A percentile compares a stretch with the other conserved stretches of the same genome.
phyloP scores from a whole-genome alignment of 2,329 filamentous ascomycete genomes.

The Pseudogymnoascus sp. region DNA sequence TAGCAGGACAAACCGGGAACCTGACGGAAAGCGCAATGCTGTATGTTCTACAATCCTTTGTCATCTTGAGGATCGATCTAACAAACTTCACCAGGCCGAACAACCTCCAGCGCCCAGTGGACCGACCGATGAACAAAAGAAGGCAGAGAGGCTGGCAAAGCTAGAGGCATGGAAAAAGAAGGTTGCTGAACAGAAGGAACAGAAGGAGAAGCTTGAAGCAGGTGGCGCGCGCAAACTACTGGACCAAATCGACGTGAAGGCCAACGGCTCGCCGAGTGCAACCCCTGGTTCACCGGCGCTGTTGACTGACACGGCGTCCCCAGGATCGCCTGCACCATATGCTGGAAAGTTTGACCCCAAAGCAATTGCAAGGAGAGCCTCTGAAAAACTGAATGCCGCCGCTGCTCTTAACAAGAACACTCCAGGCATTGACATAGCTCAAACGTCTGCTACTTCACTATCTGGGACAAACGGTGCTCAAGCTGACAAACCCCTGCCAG shows the following conservation, averaged over 20 bases:
- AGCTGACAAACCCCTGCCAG: constrained; percentile 36
- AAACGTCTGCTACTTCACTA: constrained; percentile 36
- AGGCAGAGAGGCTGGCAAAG: constrained; percentile 72
- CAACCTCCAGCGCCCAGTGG: constrained; percentile 43
- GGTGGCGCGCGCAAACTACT: constrained; percentile 59
- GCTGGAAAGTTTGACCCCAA: constrained; percentile 82
- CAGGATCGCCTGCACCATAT: constrained; percentile 52
- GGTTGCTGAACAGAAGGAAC: constrained; percentile 64
- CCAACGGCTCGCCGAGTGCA: constrained; percentile 35
- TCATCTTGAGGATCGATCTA: constrained; percentile 9
- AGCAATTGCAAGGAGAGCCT: constrained; percentile 71
- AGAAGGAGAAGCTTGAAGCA: constrained; percentile 59
- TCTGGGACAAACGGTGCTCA: constrained; percentile 31
- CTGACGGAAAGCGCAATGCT: constrained; percentile 45
- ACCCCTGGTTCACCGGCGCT: constrained; percentile 44
- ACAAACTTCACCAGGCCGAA: constrained; percentile 36
- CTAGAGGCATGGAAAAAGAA: constrained; percentile 90
- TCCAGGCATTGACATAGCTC: constrained; percentile 38
- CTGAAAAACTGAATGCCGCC: constrained; percentile 47
- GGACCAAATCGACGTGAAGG: constrained; percentile 66
- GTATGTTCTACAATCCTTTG: constrained; percentile 36
- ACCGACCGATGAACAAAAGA: constrained; percentile 64
- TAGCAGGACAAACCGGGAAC: constrained; percentile 41
- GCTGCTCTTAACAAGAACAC: constrained; percentile 45
- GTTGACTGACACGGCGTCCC: constrained; percentile 32